Base-by-base conservation (phyloP, 257 asterid genomes). In the Ehretia macrophylla region DNA sequence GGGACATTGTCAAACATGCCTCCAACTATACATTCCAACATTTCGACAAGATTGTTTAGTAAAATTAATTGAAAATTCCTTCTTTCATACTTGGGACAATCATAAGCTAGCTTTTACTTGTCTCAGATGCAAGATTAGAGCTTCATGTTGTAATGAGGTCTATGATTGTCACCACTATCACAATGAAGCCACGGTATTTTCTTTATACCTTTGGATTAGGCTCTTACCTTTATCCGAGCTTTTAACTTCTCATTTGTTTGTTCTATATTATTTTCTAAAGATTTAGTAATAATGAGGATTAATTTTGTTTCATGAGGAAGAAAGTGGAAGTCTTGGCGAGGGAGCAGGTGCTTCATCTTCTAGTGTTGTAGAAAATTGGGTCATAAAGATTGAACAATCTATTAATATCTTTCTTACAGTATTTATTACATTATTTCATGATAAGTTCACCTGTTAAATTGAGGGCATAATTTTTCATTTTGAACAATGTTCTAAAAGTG, bases 361-460 rank as follows among this genome's bases (percentile, higher is more conserved):
- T 27, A 76, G 69, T 72, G 86, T 75, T 74, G 60, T 73, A 14
- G 92, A 86, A 68, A 83, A 77, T 67, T 77, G 81, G 91, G 63
- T 79, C 57, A 70, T 89, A 65, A 89, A 89, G 78, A 1, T 85
- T 38, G 99, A 93, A 78, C 99, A 89, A 63, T 89, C 97, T n/a
- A 55, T 86, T 49, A 93, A 93, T 78, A 75, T 89, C 51, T 67
- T 89, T 49, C 95, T 93, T 57, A 93, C 96, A 59, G 97, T 86
- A 83, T 11, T 68, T 47, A 63, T 49, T 38, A 0, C 40, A 17
- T 59, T 63, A n/a, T n/a, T 35, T 51, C 45, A n/a, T n/a, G n/a
- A n/a, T n/a, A n/a, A 18, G 1, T 14, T 35, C 20, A 8, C 54
- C 14, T 17, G 22, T 17, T 49, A 11, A 21, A 27, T 27, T 27